Conservation (phyloP, 2,329 filamentous ascomycete species). For the Aureobasidium sp. region DNA sequence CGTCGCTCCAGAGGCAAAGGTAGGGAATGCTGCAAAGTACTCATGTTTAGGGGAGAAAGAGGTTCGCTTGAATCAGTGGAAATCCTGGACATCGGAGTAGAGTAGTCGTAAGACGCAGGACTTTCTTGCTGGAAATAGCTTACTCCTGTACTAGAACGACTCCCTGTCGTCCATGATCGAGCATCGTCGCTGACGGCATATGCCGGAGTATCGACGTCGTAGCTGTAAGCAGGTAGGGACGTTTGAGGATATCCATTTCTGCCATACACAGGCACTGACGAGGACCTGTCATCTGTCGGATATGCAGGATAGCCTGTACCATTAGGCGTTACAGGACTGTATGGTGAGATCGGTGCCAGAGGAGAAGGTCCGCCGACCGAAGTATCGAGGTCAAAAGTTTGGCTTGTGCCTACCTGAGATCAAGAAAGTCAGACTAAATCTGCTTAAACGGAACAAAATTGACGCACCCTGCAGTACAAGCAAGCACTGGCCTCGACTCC, state of each 20-base stretch:
- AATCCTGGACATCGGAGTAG: constrained; percentile 20
- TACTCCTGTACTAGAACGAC: constrained; percentile 22
- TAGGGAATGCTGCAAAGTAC: constrained; percentile 28
- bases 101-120: constrained; percentile 25
- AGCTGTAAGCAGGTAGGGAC: not conserved
- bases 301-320: constrained; percentile 2
- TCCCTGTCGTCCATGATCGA: constrained; percentile 23
- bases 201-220: constrained; percentile 20
- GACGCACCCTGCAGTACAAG: constrained; percentile 67
- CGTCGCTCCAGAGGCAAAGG: constrained; percentile 27
- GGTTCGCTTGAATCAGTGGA: constrained; percentile 19
- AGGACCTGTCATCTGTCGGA: not conserved
- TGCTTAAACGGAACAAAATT: not conserved
- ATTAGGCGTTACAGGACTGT: not conserved
- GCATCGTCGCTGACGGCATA: constrained; percentile 23
- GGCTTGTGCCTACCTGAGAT: constrained; percentile 14
- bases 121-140: constrained; percentile 20
- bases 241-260: constrained; percentile 11
- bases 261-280: not conserved
- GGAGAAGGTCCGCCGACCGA: not conserved
- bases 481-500: constrained; percentile 57
- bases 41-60: constrained; percentile 29
- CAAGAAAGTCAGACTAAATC: not conserved
- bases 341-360: constrained; percentile 6
- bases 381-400: constrained; percentile 8